Evolutionary conservation across 2,329 filamentous ascomycete genomes (phyloP).

Genomic region (Stachybotrys elegans): DNA sequence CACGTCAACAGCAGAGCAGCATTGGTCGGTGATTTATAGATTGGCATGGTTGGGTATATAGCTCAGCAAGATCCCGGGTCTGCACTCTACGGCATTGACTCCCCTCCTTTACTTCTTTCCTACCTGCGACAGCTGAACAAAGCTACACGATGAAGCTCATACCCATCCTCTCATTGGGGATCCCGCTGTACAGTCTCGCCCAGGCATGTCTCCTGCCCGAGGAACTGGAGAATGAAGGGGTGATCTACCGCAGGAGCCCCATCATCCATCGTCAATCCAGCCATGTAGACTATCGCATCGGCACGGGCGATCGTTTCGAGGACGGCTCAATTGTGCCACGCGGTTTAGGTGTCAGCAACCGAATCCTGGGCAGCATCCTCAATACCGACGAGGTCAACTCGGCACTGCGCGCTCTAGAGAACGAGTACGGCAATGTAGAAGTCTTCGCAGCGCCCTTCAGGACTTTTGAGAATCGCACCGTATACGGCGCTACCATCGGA

Average conservation of each 20-base stretch:
- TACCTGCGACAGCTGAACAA: too few species aligned
- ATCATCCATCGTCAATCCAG: slow-evolving; percentile 7
- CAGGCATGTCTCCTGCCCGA: slow-evolving; percentile 31
- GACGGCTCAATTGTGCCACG: slow-evolving; percentile 28
- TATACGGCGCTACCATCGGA: slow-evolving; percentile 39
- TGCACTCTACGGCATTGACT: background rate
- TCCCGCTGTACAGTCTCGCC: slow-evolving; percentile 6
- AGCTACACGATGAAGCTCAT: background rate
- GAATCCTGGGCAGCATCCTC: slow-evolving; percentile 36
- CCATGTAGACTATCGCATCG: slow-evolving; percentile 29
- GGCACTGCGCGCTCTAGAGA: slow-evolving; percentile 36
- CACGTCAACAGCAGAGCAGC: too few species aligned
- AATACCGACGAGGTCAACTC: slow-evolving; percentile 39
- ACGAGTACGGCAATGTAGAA: slow-evolving; percentile 30
- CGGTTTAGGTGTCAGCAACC: slow-evolving; percentile 27
- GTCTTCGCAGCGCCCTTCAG: slow-evolving; percentile 37
- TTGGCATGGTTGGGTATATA: background rate
- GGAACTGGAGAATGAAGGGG: slow-evolving; percentile 19
- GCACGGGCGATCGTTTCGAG: slow-evolving; percentile 36
- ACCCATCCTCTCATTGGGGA: background rate
- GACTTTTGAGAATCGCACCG: slow-evolving; percentile 36
- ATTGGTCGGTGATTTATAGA: too few species aligned
- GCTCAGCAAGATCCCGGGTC: background rate
- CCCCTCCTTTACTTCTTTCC: background rate
- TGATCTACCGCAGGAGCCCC: background rate